Evolutionary conservation across 2,329 filamentous ascomycete species (phyloP), one percentile per base, ranked within the genome.

Genomic region (Colletotrichum lindemuthianum): DNA sequence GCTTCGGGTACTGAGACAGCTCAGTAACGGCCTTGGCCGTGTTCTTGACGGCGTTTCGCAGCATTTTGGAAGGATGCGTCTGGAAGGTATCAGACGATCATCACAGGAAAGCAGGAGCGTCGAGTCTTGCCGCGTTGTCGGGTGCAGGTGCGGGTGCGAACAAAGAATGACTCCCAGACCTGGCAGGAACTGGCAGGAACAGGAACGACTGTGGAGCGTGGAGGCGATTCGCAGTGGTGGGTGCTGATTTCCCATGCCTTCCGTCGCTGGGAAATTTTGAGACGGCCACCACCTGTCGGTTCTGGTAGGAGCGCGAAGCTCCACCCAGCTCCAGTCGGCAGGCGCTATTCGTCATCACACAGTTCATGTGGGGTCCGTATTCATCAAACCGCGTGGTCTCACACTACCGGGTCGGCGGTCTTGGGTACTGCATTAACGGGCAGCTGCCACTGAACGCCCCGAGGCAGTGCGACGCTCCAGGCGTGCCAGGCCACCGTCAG

Each of bases 1-100:
- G 86, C 67, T 88, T 89, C 6, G 94, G 93, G 70, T 91, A 91
- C 71, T 86, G 87, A 57, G 89, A 86, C 68, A 96, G 83, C 74
- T 93, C 90, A 15, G 92, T 93, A 50, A 95, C 88, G 53, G 92
- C 90, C 70, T 82, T 83, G 54, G 84, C 81, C 56, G 81, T 79
- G 48, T 76, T 73, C 70, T 80, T 82, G 64, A 77, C 76, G 44
- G 77, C 77, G 68, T 83, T 85, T 68, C 84, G 83, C 70, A 86
- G 75, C 85, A 87, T 87, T 61, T 61, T 76, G 44, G 32, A 36
- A 3, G 34, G 37, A 5, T 24, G 24, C 24, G 24, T 32, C 6
- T 48, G 11, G n/a, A 33, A 39, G 15, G 12, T 12, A 16, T 24
- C 24, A 24, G 24, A 24, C 24, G 24, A 24, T 24, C 24, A 24